Conservation (phyloP, 345 rosid species). For the Salix koriyanagi region DNA sequence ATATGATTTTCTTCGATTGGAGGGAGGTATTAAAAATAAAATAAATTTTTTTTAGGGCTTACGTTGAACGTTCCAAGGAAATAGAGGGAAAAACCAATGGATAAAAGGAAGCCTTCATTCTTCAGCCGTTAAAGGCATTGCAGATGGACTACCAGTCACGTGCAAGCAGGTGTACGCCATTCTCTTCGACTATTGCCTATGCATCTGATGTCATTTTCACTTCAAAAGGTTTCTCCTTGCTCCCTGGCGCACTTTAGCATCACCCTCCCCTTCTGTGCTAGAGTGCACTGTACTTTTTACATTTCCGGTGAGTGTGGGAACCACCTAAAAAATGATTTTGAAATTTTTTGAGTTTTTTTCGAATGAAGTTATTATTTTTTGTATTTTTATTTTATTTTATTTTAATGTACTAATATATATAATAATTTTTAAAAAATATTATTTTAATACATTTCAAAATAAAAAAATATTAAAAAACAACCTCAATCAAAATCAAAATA, state of each 20-base stretch:
- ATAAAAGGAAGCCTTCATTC: slow-evolving; percentile 3
- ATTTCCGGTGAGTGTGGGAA: neutral
- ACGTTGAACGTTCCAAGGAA: slow-evolving; percentile 2
- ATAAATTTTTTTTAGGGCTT: neutral
- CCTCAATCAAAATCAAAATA: no score
- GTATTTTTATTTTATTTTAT: no score
- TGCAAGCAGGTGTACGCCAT: neutral
- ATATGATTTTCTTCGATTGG: neutral
- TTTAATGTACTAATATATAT: no score
- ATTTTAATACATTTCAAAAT: no score
- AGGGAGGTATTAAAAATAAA: neutral
- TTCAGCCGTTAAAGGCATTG: neutral
- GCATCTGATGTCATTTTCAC: neutral
- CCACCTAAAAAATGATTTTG: no score
- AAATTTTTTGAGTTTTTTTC: no score
- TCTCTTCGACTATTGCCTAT: neutral
- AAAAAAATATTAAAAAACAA: no score
- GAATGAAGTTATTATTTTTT: no score
- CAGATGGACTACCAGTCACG: neutral
- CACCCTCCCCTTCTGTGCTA: neutral
- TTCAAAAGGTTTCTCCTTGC: neutral
- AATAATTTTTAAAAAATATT: no score
- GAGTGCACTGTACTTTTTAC: neutral
- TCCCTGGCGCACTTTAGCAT: neutral
- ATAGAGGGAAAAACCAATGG: slow-evolving; percentile 10